Evolutionary conservation across 371 early-diverging fungal species (phyloP).

Genomic region (Rhizopus delemar): DNA sequence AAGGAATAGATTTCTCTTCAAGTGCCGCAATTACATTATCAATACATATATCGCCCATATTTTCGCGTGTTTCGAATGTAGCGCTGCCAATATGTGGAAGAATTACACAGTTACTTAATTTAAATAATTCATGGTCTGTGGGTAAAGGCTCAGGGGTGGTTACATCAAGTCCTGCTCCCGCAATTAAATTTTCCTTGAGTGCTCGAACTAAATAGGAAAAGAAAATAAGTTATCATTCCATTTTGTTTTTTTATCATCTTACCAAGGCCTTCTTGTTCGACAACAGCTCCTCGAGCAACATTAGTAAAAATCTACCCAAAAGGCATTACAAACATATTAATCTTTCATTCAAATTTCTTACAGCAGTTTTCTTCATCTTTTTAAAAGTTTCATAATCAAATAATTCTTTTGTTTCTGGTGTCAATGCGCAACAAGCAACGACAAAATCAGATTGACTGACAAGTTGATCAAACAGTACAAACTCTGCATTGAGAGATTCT

Average conservation of each 20-base stretch:
- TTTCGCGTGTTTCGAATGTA: constrained; percentile 78
- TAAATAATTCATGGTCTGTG: constrained; percentile 57
- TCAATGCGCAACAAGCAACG: constrained; percentile 76
- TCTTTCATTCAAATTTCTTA: constrained; percentile 21
- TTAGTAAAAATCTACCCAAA: constrained; percentile 71
- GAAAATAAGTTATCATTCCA: neutral
- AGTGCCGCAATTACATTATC: constrained; percentile 29
- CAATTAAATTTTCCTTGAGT: constrained; percentile 62
- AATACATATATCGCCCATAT: constrained; percentile 64
- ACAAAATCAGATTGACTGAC: constrained; percentile 71
- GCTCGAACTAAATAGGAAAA: constrained; percentile 50
- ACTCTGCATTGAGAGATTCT: constrained; percentile 37
- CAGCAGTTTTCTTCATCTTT: constrained; percentile 70
- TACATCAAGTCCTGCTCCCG: constrained; percentile 82
- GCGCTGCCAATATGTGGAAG: constrained; percentile 80
- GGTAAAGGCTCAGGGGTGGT: constrained; percentile 87
- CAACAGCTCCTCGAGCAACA: constrained; percentile 78
- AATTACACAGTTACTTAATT: constrained; percentile 66
- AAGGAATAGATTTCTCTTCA: neutral
- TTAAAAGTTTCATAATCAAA: constrained; percentile 65
- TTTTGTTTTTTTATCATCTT: constrained; percentile 8
- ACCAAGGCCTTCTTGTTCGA: constrained; percentile 74
- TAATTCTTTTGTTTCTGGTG: constrained; percentile 67
- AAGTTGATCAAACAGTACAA: constrained; percentile 56
- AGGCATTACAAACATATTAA: neutral